phyloP scores from a whole-genome alignment of 2,329 filamentous ascomycete species.

The Coniochaeta hoffmannii region DNA sequence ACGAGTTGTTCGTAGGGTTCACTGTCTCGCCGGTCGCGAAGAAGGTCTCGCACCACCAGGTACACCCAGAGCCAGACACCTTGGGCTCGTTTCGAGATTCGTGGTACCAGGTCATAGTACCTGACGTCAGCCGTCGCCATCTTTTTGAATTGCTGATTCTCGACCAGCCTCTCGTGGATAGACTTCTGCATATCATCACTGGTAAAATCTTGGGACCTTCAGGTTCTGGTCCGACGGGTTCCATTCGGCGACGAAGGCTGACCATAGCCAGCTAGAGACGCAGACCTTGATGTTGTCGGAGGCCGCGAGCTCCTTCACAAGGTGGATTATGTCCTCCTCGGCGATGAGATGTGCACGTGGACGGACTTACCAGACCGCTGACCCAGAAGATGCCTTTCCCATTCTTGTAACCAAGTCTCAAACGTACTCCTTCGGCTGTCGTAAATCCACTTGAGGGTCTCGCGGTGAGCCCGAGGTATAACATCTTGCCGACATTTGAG shows the following conservation, averaged over 20 bases:
- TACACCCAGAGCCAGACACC: background rate
- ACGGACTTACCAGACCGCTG: background rate
- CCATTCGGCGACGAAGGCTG: background rate
- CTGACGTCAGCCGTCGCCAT: background rate
- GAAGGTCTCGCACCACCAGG: background rate
- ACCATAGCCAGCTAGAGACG: background rate
- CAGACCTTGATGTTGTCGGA: background rate
- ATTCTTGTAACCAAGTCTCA: background rate
- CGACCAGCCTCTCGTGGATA: background rate
- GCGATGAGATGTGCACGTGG: background rate
- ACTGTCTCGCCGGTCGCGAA: background rate
- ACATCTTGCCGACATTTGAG: background rate
- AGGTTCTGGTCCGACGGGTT: background rate
- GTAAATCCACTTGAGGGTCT: background rate
- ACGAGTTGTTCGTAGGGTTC: background rate
- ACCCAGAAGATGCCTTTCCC: background rate
- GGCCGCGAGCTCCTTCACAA: background rate
- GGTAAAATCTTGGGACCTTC: background rate
- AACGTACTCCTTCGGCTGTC: background rate
- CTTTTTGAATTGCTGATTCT: background rate
- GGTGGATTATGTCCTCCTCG: background rate
- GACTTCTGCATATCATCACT: background rate
- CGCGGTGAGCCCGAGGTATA: background rate
- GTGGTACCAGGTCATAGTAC: background rate
- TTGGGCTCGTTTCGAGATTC: background rate